Percentiles rank a stretch among this genome's conserved stretches.
phyloP scores from a whole-genome alignment of 148 eudicot genomes.

The Heliamphora exappendiculata region DNA sequence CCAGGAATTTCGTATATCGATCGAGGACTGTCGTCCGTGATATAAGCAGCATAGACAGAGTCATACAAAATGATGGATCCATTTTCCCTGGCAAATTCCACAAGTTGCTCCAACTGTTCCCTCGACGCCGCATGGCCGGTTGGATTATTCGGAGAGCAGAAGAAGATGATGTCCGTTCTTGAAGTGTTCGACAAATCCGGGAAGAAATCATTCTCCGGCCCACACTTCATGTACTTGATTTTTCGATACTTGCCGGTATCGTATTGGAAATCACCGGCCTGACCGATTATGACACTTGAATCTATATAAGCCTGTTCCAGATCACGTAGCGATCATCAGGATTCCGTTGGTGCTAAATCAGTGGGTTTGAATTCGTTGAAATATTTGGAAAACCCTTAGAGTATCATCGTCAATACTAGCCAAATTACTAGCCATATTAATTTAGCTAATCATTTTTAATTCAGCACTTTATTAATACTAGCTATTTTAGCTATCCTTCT shows the following conservation, averaged over 20 bases:
- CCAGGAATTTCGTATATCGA: constrained; percentile 84
- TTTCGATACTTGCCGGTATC: constrained; percentile 45
- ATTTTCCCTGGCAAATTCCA: constrained; percentile 56
- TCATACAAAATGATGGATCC: constrained; percentile 82
- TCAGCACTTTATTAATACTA: no score
- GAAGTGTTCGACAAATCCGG: constrained; percentile 46
- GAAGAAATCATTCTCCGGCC: constrained; percentile 49
- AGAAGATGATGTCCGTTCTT: constrained; percentile 79
- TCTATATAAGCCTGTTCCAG: constrained; percentile 69
- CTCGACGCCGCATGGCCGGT: constrained; percentile 79
- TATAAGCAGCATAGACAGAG: constrained; percentile 63
- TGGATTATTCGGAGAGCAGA: constrained; percentile 88
- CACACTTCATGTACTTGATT: constrained; percentile 70
- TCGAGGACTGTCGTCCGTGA: constrained; percentile 56
- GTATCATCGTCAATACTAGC: no score
- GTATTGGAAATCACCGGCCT: constrained; percentile 45
- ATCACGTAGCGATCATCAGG: neutral
- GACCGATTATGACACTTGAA: constrained; percentile 82
- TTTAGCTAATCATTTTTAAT: no score
- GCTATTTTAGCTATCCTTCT: no score
- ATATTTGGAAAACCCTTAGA: neutral
- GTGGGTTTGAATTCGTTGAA: neutral
- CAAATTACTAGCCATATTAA: no score
- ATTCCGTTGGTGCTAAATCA: no score
- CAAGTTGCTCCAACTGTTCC: constrained; percentile 48